phyloP scores from a whole-genome alignment of 208 protist species.

The Trypanosoma scelopori region DNA sequence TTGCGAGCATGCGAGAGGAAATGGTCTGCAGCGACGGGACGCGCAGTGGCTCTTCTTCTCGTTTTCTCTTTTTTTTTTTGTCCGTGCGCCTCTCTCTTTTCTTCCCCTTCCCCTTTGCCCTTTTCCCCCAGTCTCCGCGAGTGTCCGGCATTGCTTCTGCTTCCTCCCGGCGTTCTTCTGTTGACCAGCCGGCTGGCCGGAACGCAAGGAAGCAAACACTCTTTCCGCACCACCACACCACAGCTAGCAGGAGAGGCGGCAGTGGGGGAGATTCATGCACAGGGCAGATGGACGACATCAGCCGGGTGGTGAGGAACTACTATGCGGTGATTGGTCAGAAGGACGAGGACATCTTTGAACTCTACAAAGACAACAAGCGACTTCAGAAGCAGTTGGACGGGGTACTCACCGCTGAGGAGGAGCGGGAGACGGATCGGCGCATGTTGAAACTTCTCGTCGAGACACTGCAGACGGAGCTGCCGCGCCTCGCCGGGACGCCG shows the following conservation, averaged over 20 bases:
- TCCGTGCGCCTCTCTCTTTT: not conserved
- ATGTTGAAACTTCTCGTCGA: slow-evolving; percentile 38
- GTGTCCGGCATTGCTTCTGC: no score
- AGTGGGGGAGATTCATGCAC: slow-evolving; percentile 1
- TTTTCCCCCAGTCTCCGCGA: no score
- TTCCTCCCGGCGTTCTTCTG: no score
- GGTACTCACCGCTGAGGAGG: slow-evolving; percentile 35
- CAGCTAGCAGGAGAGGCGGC: no score
- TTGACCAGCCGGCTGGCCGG: not conserved
- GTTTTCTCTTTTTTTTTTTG: not conserved
- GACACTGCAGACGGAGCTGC: slow-evolving; percentile 48
- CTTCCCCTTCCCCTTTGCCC: no score
- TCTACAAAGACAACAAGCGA: slow-evolving; percentile 74
- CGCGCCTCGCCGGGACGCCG: no score
- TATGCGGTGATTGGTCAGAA: slow-evolving; percentile 68
- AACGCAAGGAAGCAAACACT: not conserved
- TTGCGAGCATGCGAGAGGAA: no score
- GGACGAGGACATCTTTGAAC: slow-evolving; percentile 72
- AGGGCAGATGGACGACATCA: slow-evolving; percentile 42
- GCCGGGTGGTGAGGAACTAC: slow-evolving; percentile 63
- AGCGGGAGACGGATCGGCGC: slow-evolving; percentile 44
- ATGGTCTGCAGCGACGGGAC: no score
- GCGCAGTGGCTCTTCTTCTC: no score
- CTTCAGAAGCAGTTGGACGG: slow-evolving; percentile 61
- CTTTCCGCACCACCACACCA: slow-evolving; percentile 4